phyloP scores from a whole-genome alignment of 2,329 filamentous ascomycete genomes.

The Cladosporium sp. region DNA sequence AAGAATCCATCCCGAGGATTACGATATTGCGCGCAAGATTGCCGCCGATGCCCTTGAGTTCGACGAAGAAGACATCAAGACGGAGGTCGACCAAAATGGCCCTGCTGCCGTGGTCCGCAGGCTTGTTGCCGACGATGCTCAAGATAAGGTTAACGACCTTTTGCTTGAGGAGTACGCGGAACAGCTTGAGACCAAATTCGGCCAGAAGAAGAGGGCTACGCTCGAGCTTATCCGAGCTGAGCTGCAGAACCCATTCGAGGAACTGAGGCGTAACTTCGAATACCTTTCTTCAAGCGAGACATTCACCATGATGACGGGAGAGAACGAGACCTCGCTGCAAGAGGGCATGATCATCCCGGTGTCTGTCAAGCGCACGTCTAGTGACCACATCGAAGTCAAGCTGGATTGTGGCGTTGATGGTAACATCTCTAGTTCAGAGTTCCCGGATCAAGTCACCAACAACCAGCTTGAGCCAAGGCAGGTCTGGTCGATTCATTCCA shows the following conservation, averaged over 20 bases:
- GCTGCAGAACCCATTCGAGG: constrained; percentile 88
- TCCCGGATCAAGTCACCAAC: constrained; percentile 67
- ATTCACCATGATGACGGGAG: constrained; percentile 95
- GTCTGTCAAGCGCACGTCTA: constrained; percentile 81
- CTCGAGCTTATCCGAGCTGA: constrained; percentile 95
- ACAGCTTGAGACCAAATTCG: constrained; percentile 89
- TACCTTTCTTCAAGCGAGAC: constrained; percentile 72
- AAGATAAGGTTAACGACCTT: constrained; percentile 93
- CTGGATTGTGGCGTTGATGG: constrained; percentile 94
- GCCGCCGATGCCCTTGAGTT: constrained; percentile 94
- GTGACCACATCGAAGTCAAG: constrained; percentile 89
- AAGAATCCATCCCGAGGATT: constrained; percentile 96
- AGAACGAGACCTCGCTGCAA: constrained; percentile 78
- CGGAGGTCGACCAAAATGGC: constrained; percentile 86
- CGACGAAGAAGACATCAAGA: constrained; percentile 97
- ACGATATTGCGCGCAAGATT: constrained; percentile 97
- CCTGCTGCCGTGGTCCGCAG: constrained; percentile 88
- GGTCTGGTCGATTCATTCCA: constrained; percentile 76
- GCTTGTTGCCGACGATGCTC: constrained; percentile 89
- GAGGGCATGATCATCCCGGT: constrained; percentile 93
- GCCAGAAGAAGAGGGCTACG: constrained; percentile 91
- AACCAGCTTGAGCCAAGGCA: constrained; percentile 53
- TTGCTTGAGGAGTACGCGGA: constrained; percentile 96
- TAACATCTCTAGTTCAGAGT: constrained; percentile 77
- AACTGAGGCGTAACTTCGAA: constrained; percentile 79